Conservation (phyloP, 345 rosid genomes). For the Brassica juncea region DNA sequence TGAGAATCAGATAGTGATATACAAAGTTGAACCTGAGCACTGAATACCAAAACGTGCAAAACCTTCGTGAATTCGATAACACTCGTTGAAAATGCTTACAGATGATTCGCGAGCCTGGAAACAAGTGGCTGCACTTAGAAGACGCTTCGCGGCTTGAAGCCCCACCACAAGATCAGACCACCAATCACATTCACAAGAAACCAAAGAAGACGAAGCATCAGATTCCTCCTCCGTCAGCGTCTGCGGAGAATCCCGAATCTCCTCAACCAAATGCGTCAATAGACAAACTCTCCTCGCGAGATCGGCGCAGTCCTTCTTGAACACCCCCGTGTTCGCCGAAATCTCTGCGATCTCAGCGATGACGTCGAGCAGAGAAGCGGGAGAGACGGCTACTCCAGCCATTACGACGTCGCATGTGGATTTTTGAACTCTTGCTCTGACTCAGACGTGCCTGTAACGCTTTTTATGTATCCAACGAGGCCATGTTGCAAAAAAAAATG, state of each 20-base stretch:
- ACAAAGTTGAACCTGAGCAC: neutral
- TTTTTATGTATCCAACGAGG: conserved; percentile 29
- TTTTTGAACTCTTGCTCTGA: conserved; percentile 4
- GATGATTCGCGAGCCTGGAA: conserved; percentile 46
- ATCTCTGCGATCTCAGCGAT: conserved; percentile 34
- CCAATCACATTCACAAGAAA: conserved; percentile 47
- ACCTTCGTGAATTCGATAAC: neutral
- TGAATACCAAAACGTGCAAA: neutral
- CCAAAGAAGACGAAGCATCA: conserved; percentile 30
- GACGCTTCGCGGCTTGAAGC: conserved; percentile 60
- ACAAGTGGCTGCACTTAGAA: conserved; percentile 47
- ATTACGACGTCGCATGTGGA: conserved; percentile 27
- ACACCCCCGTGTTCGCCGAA: conserved; percentile 29
- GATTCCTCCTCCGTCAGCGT: neutral
- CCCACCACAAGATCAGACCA: conserved; percentile 64
- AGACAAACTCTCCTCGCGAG: conserved; percentile 73
- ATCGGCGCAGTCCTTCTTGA: conserved; percentile 78
- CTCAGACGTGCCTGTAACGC: conserved; percentile 10
- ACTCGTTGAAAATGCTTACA: conserved; percentile 50
- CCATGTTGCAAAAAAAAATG: conserved; percentile 19
- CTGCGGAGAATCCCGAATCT: conserved; percentile 52
- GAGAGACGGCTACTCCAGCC: conserved; percentile 33
- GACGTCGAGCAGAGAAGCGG: conserved; percentile 25
- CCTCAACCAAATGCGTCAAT: conserved; percentile 79
- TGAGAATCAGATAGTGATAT: neutral